phyloP scores from a whole-genome alignment of 768 basidiomycete genomes.

The Termitomyces sp. region DNA sequence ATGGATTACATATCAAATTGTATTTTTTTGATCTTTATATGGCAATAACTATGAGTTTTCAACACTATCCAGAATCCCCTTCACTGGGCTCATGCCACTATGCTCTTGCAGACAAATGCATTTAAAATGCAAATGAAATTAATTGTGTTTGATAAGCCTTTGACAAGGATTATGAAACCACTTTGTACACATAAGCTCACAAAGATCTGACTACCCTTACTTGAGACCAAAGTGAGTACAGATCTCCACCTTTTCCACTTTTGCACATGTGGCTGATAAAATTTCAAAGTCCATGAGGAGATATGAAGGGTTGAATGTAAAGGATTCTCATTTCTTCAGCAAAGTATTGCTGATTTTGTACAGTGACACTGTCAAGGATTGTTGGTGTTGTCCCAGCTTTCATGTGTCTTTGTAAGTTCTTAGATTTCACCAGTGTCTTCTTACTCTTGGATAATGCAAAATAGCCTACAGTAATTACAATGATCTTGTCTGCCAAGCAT shows the following conservation, averaged over 20 bases:
- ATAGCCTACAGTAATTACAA: conserved; percentile 43
- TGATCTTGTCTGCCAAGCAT: conserved; percentile 34
- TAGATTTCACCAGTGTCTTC: neutral
- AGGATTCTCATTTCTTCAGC: neutral
- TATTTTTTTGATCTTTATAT: conserved; percentile 17
- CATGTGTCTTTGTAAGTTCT: conserved; percentile 39
- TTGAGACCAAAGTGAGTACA: conserved; percentile 32
- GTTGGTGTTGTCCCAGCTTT: conserved; percentile 38
- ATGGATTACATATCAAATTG: neutral
- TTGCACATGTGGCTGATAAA: neutral
- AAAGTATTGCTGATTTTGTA: neutral
- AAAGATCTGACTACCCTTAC: conserved; percentile 29
- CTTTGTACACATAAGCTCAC: conserved; percentile 42
- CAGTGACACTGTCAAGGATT: conserved; percentile 37
- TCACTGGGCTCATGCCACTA: neutral
- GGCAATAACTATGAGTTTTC: conserved; percentile 31
- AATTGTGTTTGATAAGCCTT: conserved; percentile 32
- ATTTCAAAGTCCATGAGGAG: conserved; percentile 33
- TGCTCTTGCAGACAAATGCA: conserved; percentile 27
- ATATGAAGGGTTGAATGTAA: conserved; percentile 41
- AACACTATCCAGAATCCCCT: neutral
- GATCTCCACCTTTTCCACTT: neutral
- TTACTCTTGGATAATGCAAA: neutral
- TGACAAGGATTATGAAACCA: conserved; percentile 35
- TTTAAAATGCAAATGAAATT: conserved; percentile 28